phyloP scores from a whole-genome alignment of 495 filamentous ascomycete species.

The Penicillium macrosclerotiorum region DNA sequence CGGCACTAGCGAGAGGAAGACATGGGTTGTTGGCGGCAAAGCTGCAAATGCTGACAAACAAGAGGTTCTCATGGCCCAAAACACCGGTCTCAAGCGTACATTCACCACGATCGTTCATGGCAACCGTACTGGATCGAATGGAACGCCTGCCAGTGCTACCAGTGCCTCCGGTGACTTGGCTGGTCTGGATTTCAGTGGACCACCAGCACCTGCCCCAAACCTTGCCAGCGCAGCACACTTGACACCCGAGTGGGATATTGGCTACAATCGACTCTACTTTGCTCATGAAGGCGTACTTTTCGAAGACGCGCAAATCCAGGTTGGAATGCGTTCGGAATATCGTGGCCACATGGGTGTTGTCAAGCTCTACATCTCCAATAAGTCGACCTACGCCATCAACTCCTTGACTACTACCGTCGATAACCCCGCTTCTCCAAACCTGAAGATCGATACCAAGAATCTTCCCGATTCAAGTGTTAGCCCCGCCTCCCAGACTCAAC shows the following conservation, averaged over 20 bases:
- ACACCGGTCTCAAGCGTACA: conserved; percentile 78
- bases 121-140: conserved; percentile 50
- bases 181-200: conserved; percentile 71
- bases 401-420: conserved; percentile 94
- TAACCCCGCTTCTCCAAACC: conserved; percentile 64
- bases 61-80: conserved; percentile 79
- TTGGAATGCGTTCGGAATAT: conserved; percentile 92
- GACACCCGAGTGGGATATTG: conserved; percentile 89
- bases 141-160: conserved; percentile 28
- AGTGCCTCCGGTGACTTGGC: conserved; percentile 61
- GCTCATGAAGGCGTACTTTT: conserved; percentile 83
- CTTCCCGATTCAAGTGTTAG: conserved; percentile 81
- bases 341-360: conserved; percentile 90
- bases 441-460: conserved; percentile 81
- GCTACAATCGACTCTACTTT: conserved; percentile 82
- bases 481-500: conserved; percentile 77
- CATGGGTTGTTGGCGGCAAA: conserved; percentile 93
- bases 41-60: conserved; percentile 81
- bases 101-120: conserved; percentile 63
- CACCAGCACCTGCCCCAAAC: conserved; percentile 66
- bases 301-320: conserved; percentile 90
- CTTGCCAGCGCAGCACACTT: conserved; percentile 89
- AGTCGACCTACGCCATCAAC: conserved; percentile 74
- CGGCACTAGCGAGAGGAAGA: conserved; percentile 86
- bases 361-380: conserved; percentile 94